Base-by-base conservation (phyloP, 345 rosid species). In the Corymbia maculata region DNA sequence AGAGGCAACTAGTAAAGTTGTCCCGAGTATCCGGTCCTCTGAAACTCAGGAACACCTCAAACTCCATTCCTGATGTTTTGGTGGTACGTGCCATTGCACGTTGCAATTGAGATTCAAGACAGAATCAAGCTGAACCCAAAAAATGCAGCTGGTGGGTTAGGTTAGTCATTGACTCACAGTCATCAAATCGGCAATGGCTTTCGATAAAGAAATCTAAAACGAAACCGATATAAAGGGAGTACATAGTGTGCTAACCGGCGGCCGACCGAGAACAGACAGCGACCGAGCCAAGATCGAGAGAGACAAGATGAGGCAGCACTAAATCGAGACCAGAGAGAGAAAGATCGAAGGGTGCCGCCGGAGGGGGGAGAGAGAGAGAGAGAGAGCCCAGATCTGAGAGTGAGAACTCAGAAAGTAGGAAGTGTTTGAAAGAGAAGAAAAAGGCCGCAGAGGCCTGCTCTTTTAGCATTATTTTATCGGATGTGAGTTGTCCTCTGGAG, bases 1-100 rank as follows among this genome's bases (percentile, higher is more conserved):
- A 12, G 70, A 61, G 70, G 32, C 70, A 61, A 3, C 70, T 61
- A 3, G 32, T 12, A 13, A 61, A 61, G 17, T 28, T 28, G 6
- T 13, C 1, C 32, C 70, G 32, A 28, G 70, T 61, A 61, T 61
- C 70, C 2, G 70, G 15, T 6, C 70, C 70, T 8, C 70, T 61
- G 9, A 61, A 61, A 61, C 70, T 61, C 16, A 61, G 17, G 17
- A 61, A 61, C 8, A 61, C 70, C 70, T 61, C 70, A 4, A 61
- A 61, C 16, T 61, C 32, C 9, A 3, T 61, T 28, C 32, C 2
- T 1, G 13, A 57, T 2, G 64, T 10, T n/a, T 10, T 0, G 0
- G 0, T 2, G 3, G 64, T 0, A 2, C n/a, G 0, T 57, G n/a
- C n/a, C n/a, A 24, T 24, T 2, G 61, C 61, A 55, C 11, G 2